These are phyloP conservation scores for Vinca major DNA, from an alignment of 305 asterid species.

Conservation along the genomic window DNA sequence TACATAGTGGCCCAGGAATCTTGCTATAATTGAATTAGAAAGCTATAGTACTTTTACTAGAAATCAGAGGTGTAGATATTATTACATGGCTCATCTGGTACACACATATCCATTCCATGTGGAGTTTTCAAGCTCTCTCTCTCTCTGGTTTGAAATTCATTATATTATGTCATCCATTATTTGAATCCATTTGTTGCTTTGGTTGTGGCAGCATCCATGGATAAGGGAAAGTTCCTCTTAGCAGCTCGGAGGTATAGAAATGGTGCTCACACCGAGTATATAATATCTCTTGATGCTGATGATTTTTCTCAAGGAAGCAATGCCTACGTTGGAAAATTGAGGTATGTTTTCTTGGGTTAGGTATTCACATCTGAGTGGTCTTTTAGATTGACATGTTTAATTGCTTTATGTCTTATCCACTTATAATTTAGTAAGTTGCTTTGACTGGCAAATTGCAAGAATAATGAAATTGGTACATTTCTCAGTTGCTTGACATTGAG, in stretches of 20 bases:
- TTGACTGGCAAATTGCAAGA: neutral
- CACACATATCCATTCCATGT: neutral
- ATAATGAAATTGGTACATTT: neutral
- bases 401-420: neutral
- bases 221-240: slow-evolving; percentile 83
- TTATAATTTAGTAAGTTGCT: neutral
- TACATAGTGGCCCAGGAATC: neutral
- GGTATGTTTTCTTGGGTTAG: slow-evolving; percentile 31
- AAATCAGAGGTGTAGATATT: too few species aligned
- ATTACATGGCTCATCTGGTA: neutral
- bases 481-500: neutral
- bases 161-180: slow-evolving; percentile 3
- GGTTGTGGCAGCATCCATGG: slow-evolving; percentile 51
- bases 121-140: neutral
- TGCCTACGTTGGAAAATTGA: slow-evolving; percentile 88
- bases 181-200: slow-evolving; percentile 9
- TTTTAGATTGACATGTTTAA: neutral
- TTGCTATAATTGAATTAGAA: neutral
- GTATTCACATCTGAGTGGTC: neutral
- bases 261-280: slow-evolving; percentile 74
- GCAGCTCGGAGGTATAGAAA: slow-evolving; percentile 79
- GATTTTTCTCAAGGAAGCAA: slow-evolving; percentile 85
- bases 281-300: slow-evolving; percentile 70
- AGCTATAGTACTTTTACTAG: neutral
- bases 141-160: neutral